Conservation (phyloP, 2,329 filamentous ascomycete species). For the Sordariomycetes sp. region DNA sequence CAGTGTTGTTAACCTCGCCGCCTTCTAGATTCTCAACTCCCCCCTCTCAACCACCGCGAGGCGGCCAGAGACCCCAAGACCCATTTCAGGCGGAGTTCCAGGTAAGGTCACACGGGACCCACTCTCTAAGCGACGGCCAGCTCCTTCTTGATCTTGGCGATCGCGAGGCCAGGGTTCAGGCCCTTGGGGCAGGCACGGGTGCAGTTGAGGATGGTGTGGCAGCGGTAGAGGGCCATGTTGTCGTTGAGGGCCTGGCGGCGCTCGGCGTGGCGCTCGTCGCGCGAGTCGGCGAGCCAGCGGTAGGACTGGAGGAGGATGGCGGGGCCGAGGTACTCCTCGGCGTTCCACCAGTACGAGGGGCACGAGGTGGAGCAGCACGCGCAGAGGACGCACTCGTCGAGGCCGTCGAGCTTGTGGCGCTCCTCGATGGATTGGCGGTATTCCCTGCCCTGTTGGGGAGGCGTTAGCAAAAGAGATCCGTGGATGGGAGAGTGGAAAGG, state of each 20-base stretch:
- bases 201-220: constrained; percentile 99
- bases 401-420: constrained; percentile 90
- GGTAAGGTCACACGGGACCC: not conserved
- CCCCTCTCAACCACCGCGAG: too few species aligned
- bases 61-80: too few species aligned
- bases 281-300: constrained; percentile 90
- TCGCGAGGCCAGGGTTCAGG: constrained; percentile 86
- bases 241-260: constrained; percentile 91
- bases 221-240: constrained; percentile 97
- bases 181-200: constrained; percentile 97
- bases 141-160: constrained; percentile 98
- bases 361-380: constrained; percentile 98
- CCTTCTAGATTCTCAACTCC: too few species aligned
- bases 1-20: not conserved
- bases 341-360: constrained; percentile 99
- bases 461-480: not conserved
- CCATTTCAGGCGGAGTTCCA: not conserved
- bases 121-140: constrained; percentile 48
- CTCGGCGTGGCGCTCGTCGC: constrained; percentile 81
- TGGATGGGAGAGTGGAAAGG: not conserved
- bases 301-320: constrained; percentile 96
- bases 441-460: constrained; percentile 67
- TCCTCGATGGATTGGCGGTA: constrained; percentile 85
- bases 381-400: constrained; percentile 99
- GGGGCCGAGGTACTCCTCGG: constrained; percentile 94